phyloP scores from a whole-genome alignment of 441 rosid genomes.

The Gossypium trilobum region DNA sequence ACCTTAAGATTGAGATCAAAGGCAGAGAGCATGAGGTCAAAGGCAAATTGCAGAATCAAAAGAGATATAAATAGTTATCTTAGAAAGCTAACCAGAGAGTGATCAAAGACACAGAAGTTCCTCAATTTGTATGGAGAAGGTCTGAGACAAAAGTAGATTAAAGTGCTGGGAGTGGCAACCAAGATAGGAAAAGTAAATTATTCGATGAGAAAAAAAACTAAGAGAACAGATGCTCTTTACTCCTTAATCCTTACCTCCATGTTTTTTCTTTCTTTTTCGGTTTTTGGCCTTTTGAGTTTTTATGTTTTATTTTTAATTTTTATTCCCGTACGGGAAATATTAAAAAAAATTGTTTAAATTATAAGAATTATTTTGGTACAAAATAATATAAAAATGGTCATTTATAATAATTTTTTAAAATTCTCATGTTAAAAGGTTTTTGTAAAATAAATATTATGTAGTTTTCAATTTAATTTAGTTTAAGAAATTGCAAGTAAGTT shows the following conservation, averaged over 20 bases:
- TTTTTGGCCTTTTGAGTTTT: background rate
- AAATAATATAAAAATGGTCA: no score
- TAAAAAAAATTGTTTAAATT: background rate
- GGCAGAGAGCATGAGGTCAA: background rate
- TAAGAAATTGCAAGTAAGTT: background rate
- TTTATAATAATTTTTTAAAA: background rate
- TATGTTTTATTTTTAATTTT: background rate
- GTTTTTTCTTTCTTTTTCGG: background rate
- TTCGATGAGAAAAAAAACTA: constrained; percentile 14
- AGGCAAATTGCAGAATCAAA: background rate
- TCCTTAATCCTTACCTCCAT: background rate
- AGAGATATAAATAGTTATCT: background rate
- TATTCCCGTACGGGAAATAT: background rate
- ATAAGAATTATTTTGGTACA: background rate
- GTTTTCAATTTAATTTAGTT: background rate
- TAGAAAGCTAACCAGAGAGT: constrained; percentile 5
- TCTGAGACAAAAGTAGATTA: background rate
- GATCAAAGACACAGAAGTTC: constrained; percentile 8
- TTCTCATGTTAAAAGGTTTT: background rate
- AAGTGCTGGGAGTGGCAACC: constrained; percentile 11
- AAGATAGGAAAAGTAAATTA: constrained; percentile 17
- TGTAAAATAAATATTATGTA: background rate
- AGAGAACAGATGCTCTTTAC: constrained; percentile 27
- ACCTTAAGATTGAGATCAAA: constrained; percentile 17
- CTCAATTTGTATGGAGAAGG: background rate